Base-by-base conservation (phyloP, 2,329 filamentous ascomycete genomes). In the Xylaria sp. region DNA sequence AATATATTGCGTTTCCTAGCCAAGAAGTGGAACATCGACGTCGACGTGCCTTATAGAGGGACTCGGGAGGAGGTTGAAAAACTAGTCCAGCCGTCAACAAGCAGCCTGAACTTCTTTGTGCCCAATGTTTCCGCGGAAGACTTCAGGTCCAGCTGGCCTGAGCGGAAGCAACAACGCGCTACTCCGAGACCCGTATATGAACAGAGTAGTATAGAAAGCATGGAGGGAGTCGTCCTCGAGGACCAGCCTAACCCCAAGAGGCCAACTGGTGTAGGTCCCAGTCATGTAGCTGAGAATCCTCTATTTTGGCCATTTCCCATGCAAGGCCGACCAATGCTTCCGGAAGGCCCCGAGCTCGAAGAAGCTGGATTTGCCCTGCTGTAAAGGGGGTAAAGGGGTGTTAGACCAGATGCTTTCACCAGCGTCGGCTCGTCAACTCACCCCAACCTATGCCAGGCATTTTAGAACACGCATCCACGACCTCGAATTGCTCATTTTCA, bases 291-390 rank as follows among this genome's bases (percentile, higher is more conserved):
- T 0, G 80, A 81, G 25, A 77, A 87, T 61, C 86, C 86, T 20
- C 76, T 88, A 1, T 88, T 88, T 71, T 89, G 86, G 86, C 85
- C 86, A 0, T 88, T 88, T 66, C 86, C 86, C 0, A 84, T 87
- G 84, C 86, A 88, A 70, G 86, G 86, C 0, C 80, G 85, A 25
- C 86, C 86, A 2, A 84, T 87, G 64, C 69, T 88, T 31, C 82
- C 84, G 0, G 79, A 75, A 0, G 84, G 85, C 0, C 72, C 79
- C 33, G 78, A 82, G 56, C 71, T 89, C 59, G 79, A 83, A 69
- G 81, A 84, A 33, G 84, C 86, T 1, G 86, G 86, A 0, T 89
- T 89, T 72, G 80, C 79, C 27, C 66, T 81, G 25, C 38, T 84
- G 3, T 82, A 73, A 57, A 11, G 27, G 6, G 27, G 17, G 1